A percentile compares a stretch with the other conserved stretches of the same genome.
Evolutionary conservation across 805 yeast species (phyloP).

Genomic region (Ogataea degrootiae): DNA sequence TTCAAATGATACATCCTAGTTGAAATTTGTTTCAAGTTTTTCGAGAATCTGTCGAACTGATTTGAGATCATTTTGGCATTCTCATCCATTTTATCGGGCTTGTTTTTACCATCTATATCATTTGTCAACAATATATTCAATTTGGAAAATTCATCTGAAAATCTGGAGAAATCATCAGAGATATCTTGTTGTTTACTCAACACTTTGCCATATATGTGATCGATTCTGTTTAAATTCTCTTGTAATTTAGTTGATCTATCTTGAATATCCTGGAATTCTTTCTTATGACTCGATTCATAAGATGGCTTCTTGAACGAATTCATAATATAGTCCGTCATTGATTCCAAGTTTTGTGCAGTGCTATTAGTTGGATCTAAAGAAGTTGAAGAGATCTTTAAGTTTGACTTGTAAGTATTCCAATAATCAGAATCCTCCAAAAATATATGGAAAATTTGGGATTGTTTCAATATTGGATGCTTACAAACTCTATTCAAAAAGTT

Average conservation of each 20-base stretch:
- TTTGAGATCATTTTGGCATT: slow-evolving; percentile 22
- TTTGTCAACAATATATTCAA: slow-evolving; percentile 40
- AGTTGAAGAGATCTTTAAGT: slow-evolving; percentile 37
- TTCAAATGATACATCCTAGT: slow-evolving; percentile 26
- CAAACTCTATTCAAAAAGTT: slow-evolving; percentile 71
- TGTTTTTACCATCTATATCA: slow-evolving; percentile 29
- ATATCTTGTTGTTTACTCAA: slow-evolving; percentile 69
- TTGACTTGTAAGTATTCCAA: slow-evolving; percentile 66
- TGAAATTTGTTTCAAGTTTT: slow-evolving; percentile 36
- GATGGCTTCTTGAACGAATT: slow-evolving; percentile 83
- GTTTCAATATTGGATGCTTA: slow-evolving; percentile 65
- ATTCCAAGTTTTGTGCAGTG: slow-evolving; percentile 45
- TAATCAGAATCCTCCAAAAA: slow-evolving; percentile 65
- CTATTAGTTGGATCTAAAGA: slow-evolving; percentile 18
- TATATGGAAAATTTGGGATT: slow-evolving; percentile 63
- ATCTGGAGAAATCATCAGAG: slow-evolving; percentile 65
- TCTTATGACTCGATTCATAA: slow-evolving; percentile 47
- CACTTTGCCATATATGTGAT: slow-evolving; percentile 69
- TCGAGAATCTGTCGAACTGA: slow-evolving; percentile 32
- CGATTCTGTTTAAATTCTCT: slow-evolving; percentile 75
- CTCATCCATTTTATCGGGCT: slow-evolving; percentile 17
- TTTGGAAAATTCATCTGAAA: slow-evolving; percentile 65
- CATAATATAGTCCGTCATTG: slow-evolving; percentile 86
- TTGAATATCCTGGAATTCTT: slow-evolving; percentile 77
- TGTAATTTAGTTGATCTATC: slow-evolving; percentile 81